Conservation (phyloP, 2,329 filamentous ascomycete genomes). For the Purpureocillium takamizusanense region DNA sequence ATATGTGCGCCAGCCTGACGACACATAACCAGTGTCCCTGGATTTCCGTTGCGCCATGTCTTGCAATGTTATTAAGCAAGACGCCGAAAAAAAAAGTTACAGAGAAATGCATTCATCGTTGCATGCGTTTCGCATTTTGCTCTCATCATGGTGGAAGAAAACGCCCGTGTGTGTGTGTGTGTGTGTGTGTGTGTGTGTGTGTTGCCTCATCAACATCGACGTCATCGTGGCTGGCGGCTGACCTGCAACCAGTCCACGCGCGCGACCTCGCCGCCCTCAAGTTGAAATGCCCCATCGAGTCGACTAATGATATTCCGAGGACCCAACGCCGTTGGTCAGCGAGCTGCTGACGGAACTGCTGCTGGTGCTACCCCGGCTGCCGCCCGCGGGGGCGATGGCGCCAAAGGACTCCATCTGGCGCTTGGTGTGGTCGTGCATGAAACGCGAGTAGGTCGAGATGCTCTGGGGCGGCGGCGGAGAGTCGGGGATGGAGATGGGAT, state of each 20-base stretch:
- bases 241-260: no score
- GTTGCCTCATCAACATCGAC: neutral
- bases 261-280: neutral
- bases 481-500: conserved; percentile 23
- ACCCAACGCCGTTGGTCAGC: conserved; percentile 19
- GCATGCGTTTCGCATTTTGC: neutral
- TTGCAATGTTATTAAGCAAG: conserved; percentile 4
- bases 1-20: neutral
- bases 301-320: conserved; percentile 6
- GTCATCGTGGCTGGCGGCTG: neutral
- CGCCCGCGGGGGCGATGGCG: conserved; percentile 11
- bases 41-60: conserved; percentile 4
- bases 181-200: no score
- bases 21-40: neutral
- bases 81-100: neutral
- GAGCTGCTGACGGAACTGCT: conserved; percentile 7
- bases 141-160: neutral
- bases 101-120: conserved; percentile 1
- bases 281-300: no score
- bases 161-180: no score
- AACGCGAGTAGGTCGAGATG: conserved; percentile 47
- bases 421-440: conserved; percentile 58
- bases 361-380: conserved; percentile 9
- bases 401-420: conserved; percentile 52
- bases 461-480: conserved; percentile 33